Conservation (phyloP, 139 green algal genomes). For the Chloropicon primus region DNA sequence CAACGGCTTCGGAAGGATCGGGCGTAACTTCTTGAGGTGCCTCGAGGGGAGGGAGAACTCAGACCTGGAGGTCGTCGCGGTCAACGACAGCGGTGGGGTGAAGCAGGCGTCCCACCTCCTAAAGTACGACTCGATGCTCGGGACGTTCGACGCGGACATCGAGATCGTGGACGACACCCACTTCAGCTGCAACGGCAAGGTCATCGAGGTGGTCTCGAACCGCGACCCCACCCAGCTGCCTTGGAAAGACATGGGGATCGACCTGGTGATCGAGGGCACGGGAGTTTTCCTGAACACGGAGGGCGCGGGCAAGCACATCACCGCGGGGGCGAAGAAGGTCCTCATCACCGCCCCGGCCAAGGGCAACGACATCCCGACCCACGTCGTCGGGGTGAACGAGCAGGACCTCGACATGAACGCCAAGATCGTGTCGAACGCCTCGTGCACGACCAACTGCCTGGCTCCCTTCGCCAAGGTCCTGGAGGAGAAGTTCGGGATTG, state of each 20-base stretch:
- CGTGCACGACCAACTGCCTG: constrained; percentile 99
- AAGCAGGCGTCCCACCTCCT: constrained; percentile 97
- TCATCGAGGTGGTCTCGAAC: constrained; percentile 82
- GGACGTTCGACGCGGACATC: constrained; percentile 87
- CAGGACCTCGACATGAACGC: constrained; percentile 73
- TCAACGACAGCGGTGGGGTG: constrained; percentile 94
- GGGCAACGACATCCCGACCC: constrained; percentile 93
- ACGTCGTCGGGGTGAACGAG: constrained; percentile 92
- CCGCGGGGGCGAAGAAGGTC: constrained; percentile 96
- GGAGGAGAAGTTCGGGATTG: constrained; percentile 96
- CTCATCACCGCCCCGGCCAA: constrained; percentile 98
- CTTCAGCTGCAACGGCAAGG: constrained; percentile 88
- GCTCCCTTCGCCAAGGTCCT: constrained; percentile 99
- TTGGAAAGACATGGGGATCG: constrained; percentile 77
- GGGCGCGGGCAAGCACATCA: constrained; percentile 82
- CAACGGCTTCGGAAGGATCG: constrained; percentile 7
- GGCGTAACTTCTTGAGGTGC: constrained; percentile 11
- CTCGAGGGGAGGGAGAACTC: constrained; percentile 17
- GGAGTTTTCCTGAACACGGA: constrained; percentile 81
- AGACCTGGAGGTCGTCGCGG: constrained; percentile 62
- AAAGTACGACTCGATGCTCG: constrained; percentile 99
- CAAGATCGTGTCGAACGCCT: constrained; percentile 89
- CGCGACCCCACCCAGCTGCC: constrained; percentile 90
- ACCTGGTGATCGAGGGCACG: constrained; percentile 98
- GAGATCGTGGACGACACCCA: constrained; percentile 77